Evolutionary conservation across 371 early-diverging fungal species (phyloP).

Genomic region (Homolaphlyctis polyrhiza): DNA sequence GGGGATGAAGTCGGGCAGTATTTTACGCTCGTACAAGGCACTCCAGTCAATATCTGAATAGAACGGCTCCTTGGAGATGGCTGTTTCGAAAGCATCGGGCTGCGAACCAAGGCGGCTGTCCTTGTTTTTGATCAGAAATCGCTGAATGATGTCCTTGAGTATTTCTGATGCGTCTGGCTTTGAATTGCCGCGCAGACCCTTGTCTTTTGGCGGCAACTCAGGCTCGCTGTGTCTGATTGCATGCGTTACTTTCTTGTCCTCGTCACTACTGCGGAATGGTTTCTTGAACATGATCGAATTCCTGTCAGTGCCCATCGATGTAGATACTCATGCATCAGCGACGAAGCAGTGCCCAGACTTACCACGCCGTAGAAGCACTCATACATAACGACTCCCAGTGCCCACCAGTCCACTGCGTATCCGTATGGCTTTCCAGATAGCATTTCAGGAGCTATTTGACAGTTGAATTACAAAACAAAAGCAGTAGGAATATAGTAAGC

Average conservation of each 20-base stretch:
- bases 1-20: conserved; percentile 11
- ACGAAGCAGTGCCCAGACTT: background rate
- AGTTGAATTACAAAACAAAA: background rate
- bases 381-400: conserved; percentile 76
- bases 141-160: conserved; percentile 8
- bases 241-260: background rate
- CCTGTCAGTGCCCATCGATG: background rate
- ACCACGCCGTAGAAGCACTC: conserved; percentile 77
- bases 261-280: conserved; percentile 1
- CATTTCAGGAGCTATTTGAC: conserved; percentile 79
- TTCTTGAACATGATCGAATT: background rate
- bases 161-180: conserved; percentile 39
- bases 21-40: background rate
- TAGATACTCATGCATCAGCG: background rate
- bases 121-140: background rate
- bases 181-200: conserved; percentile 29
- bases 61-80: conserved; percentile 1
- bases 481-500: too few relatives aligned
- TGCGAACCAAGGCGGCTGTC: conserved; percentile 5
- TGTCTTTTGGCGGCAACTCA: conserved; percentile 24
- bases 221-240: background rate
- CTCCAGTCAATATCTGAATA: conserved; percentile 4
- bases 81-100: background rate
- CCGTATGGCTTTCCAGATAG: conserved; percentile 61
- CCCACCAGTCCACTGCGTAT: conserved; percentile 84